These are phyloP conservation scores for Leptographium lundbergii DNA, from an alignment of 2,329 filamentous ascomycete genomes.

Conservation along the genomic window DNA sequence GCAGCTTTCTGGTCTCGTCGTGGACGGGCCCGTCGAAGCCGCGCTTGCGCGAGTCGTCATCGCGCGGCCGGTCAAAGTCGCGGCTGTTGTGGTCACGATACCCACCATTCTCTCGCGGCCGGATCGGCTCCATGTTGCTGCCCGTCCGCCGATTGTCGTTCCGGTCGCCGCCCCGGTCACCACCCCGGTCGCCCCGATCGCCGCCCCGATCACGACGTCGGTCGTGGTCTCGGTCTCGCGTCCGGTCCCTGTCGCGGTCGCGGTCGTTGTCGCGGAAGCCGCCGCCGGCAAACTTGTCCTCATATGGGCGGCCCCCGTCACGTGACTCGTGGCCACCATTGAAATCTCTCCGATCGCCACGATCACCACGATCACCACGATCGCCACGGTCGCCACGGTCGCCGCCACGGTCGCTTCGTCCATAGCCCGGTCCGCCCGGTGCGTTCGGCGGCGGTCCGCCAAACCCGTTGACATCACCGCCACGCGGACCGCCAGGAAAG, in stretches of 20 bases:
- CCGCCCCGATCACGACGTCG: conserved; percentile 28
- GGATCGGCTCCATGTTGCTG: conserved; percentile 17
- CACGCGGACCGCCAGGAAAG: conserved; percentile 29
- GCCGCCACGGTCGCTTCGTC: conserved; percentile 22
- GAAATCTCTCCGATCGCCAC: conserved; percentile 27
- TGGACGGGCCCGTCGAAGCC: conserved; percentile 67
- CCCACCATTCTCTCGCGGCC: conserved; percentile 17
- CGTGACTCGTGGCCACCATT: conserved; percentile 33
- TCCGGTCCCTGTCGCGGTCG: conserved; percentile 20
- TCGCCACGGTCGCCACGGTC: conserved; percentile 27
- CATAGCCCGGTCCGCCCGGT: conserved; percentile 46
- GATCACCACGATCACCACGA: not conserved
- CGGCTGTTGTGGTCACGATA: conserved; percentile 17
- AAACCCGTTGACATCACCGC: conserved; percentile 34
- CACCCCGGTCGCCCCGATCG: conserved; percentile 17
- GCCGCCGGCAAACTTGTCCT: conserved; percentile 28
- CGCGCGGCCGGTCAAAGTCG: conserved; percentile 23
- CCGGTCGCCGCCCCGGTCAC: conserved; percentile 37
- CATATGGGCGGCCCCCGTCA: conserved; percentile 29
- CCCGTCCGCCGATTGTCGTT: conserved; percentile 24
- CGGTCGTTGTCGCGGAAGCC: conserved; percentile 24
- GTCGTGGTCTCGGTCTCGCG: conserved; percentile 26
- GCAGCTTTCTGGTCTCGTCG: conserved; percentile 61
- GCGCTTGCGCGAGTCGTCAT: conserved; percentile 51
- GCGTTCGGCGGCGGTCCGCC: conserved; percentile 42